These are phyloP conservation scores for Trichoderma sp. DNA, from an alignment of 2,329 filamentous ascomycete genomes.

Conservation along the genomic window DNA sequence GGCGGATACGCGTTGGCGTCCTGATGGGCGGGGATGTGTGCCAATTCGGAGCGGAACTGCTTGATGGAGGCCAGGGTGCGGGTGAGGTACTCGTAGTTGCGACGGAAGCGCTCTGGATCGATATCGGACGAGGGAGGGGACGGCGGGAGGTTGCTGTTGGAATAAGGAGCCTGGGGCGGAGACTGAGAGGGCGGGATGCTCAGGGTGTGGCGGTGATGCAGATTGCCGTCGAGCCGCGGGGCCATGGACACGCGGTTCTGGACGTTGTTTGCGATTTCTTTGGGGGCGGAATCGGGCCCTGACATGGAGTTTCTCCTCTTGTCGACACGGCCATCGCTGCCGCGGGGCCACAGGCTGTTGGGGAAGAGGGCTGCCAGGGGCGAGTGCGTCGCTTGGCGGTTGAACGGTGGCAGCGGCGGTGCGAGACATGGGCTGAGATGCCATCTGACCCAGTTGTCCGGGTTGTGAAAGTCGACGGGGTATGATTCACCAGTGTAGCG, in stretches of 20 bases:
- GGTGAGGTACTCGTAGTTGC: constrained; percentile 64
- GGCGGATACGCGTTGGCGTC: constrained; percentile 77
- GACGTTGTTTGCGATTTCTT: not conserved
- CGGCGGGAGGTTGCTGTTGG: constrained; percentile 24
- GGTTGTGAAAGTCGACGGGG: constrained; percentile 79
- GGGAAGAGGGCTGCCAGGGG: constrained; percentile 53
- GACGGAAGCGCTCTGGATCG: constrained; percentile 34
- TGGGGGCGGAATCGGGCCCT: not conserved
- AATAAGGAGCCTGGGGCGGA: not conserved
- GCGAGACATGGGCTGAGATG: constrained; percentile 75
- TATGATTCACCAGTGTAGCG: constrained; percentile 78
- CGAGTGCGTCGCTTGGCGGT: constrained; percentile 41
- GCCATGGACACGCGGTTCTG: constrained; percentile 45
- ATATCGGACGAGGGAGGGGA: constrained; percentile 19
- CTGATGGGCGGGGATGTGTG: constrained; percentile 60
- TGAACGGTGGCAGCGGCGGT: constrained; percentile 62
- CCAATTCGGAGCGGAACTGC: constrained; percentile 74
- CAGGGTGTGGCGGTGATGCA: constrained; percentile 20
- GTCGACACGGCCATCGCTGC: constrained; percentile 47
- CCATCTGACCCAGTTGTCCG: constrained; percentile 76
- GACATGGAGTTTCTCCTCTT: constrained; percentile 26
- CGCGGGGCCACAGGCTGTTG: constrained; percentile 47
- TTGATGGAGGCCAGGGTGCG: constrained; percentile 72
- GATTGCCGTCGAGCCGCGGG: constrained; percentile 29
- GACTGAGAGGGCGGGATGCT: constrained; percentile 1